Percentiles rank a stretch among this genome's conserved stretches.
phyloP scores from a whole-genome alignment of 306 rosid species.

The Cicer chorassanicum region DNA sequence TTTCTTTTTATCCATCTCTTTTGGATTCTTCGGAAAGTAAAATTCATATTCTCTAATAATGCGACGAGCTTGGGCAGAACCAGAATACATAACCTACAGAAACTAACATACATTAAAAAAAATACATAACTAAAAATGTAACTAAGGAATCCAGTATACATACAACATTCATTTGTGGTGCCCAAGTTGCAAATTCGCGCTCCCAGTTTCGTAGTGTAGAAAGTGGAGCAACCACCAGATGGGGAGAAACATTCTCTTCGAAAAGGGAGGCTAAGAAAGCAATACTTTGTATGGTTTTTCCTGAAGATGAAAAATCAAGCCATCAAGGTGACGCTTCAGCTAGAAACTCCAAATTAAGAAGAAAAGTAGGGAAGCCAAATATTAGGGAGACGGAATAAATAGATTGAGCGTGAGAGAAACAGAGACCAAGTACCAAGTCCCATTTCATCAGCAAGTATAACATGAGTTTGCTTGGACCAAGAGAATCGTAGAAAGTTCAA shows the following conservation, averaged over 20 bases:
- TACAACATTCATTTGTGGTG: slow-evolving; percentile 98
- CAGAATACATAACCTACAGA: slow-evolving; percentile 92
- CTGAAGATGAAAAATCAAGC: slow-evolving; percentile 55
- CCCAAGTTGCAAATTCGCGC: slow-evolving; percentile 97
- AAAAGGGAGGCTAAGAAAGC: slow-evolving; percentile 93
- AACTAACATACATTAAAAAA: slow-evolving; percentile 48
- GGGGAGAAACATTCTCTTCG: slow-evolving; percentile 71
- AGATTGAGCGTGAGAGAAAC: slow-evolving; percentile 38
- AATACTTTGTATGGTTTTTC: slow-evolving; percentile 96
- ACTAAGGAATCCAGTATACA: slow-evolving; percentile 44
- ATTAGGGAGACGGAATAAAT: slow-evolving; percentile 26
- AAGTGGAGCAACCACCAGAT: slow-evolving; percentile 98
- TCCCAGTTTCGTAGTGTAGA: slow-evolving; percentile 97
- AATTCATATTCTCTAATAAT: slow-evolving; percentile 87
- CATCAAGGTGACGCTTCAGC: slow-evolving; percentile 26
- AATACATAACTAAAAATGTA: slow-evolving; percentile 35
- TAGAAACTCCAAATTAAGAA: slow-evolving; percentile 31
- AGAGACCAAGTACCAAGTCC: slow-evolving; percentile 79
- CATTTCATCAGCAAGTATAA: slow-evolving; percentile 99
- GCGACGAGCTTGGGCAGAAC: slow-evolving; percentile 84
- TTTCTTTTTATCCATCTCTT: slow-evolving; percentile 85
- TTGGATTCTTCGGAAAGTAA: slow-evolving; percentile 78
- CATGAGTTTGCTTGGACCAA: slow-evolving; percentile 99
- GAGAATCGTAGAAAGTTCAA: slow-evolving; percentile 92
- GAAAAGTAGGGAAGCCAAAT: slow-evolving; percentile 12